Evolutionary conservation across 768 basidiomycete species (phyloP).

Genomic region (Tylopilus sp.): DNA sequence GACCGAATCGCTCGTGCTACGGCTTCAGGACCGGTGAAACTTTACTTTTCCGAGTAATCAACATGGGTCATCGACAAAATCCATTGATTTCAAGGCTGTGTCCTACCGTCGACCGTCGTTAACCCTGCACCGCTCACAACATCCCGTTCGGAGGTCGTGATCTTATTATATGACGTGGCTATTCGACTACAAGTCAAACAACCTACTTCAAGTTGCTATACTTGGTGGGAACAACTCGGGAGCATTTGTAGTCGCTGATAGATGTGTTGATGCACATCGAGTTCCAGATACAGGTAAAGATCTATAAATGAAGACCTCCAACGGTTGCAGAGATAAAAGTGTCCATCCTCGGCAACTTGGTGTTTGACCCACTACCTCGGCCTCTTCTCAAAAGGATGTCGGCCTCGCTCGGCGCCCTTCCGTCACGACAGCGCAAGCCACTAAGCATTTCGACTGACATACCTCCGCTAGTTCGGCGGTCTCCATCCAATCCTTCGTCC

Average conservation of each 20-base stretch:
- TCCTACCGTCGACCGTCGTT: not conserved
- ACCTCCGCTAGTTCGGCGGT: constrained; percentile 31
- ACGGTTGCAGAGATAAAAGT: constrained; percentile 12
- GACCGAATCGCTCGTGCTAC: not conserved
- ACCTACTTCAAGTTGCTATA: not conserved
- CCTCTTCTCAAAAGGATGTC: constrained; percentile 10
- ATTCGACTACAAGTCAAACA: not conserved
- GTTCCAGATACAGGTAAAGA: not conserved
- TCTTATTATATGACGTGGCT: not conserved
- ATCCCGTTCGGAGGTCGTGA: not conserved
- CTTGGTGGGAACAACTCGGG: not conserved
- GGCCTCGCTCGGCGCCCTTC: not conserved
- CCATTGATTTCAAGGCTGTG: not conserved
- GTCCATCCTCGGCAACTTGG: not conserved
- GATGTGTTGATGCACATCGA: constrained; percentile 10
- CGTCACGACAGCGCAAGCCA: constrained; percentile 11
- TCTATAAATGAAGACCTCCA: not conserved
- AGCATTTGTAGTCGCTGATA: not conserved
- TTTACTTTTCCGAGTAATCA: not conserved
- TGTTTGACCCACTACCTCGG: not conserved
- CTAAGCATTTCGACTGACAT: constrained; percentile 33
- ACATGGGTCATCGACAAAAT: not conserved
- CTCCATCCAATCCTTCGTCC: constrained; percentile 32
- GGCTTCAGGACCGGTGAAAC: not conserved
- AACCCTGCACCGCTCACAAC: not conserved